These are phyloP conservation scores for Tylopilus subfusipes DNA, from an alignment of 768 basidiomycete genomes.

Conservation along the genomic window DNA sequence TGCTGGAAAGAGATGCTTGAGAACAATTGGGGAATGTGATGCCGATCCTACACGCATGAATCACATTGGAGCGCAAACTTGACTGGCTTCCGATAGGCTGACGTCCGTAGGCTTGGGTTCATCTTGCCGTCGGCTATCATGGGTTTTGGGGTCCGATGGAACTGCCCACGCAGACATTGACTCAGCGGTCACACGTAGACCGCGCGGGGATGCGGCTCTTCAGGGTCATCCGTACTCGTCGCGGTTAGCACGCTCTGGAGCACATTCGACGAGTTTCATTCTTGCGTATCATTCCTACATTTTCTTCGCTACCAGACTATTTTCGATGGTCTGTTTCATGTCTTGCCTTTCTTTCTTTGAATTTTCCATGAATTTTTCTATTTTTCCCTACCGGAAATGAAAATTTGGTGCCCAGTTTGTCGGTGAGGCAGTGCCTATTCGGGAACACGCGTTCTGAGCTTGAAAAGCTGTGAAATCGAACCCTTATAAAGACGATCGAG, in stretches of 20 bases:
- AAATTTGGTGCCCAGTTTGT: slow-evolving; percentile 3
- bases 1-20: neutral
- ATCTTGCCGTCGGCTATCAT: slow-evolving; percentile 8
- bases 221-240: slow-evolving; percentile 17
- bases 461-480: slow-evolving; percentile 33
- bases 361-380: neutral
- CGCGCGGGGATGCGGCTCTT: slow-evolving; percentile 3
- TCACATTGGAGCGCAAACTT: neutral
- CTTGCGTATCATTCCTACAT: neutral
- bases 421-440: slow-evolving; percentile 18
- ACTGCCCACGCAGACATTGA: neutral
- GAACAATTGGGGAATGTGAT: no score
- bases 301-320: neutral
- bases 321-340: neutral
- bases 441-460: slow-evolving; percentile 33
- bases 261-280: neutral
- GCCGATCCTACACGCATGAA: neutral
- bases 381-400: no score
- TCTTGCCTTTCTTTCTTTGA: neutral
- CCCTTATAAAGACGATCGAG: slow-evolving; percentile 32
- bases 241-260: slow-evolving; percentile 1
- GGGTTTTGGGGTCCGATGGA: slow-evolving; percentile 5
- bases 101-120: neutral
- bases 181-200: slow-evolving; percentile 6
- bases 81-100: no score